Percentiles rank a stretch among this genome's conserved stretches.
These are phyloP conservation scores for Infundibulicybe gibba DNA, from an alignment of 768 basidiomycete genomes.

Conservation along the genomic window DNA sequence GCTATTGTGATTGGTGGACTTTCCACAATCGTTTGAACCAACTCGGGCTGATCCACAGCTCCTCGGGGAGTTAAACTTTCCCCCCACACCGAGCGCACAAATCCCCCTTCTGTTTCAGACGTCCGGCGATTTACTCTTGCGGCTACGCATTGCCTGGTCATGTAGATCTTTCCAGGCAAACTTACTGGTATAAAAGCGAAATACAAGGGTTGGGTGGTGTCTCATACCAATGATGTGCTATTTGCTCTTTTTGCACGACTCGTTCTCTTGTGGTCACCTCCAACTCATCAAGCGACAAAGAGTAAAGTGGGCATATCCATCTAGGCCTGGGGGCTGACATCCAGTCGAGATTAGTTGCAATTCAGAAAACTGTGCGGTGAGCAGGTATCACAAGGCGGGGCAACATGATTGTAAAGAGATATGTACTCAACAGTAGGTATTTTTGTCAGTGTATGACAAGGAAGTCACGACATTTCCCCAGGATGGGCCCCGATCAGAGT, in stretches of 20 bases:
- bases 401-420: slow-evolving; percentile 31
- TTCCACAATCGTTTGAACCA: too few relatives aligned
- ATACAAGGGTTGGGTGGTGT: background rate
- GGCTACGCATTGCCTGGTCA: too few relatives aligned
- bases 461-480: too few relatives aligned
- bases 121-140: too few relatives aligned
- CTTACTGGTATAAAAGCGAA: background rate
- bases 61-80: too few relatives aligned
- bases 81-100: too few relatives aligned
- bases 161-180: too few relatives aligned
- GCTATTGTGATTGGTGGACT: background rate
- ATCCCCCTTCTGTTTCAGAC: too few relatives aligned
- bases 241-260: slow-evolving; percentile 25
- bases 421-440: slow-evolving; percentile 32
- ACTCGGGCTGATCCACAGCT: too few relatives aligned
- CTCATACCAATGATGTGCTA: slow-evolving; percentile 20
- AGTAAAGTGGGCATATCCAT: slow-evolving; percentile 17
- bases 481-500: too few relatives aligned
- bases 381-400: slow-evolving; percentile 24
- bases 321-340: background rate
- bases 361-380: slow-evolving; percentile 31
- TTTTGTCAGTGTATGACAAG: too few relatives aligned
- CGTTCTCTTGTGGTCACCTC: slow-evolving; percentile 28
- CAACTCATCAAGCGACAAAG: slow-evolving; percentile 23
- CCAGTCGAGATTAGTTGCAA: slow-evolving; percentile 47